These are phyloP conservation scores for Amesomyces nigricolor DNA, from an alignment of 2,329 filamentous ascomycete species.

Conservation along the genomic window DNA sequence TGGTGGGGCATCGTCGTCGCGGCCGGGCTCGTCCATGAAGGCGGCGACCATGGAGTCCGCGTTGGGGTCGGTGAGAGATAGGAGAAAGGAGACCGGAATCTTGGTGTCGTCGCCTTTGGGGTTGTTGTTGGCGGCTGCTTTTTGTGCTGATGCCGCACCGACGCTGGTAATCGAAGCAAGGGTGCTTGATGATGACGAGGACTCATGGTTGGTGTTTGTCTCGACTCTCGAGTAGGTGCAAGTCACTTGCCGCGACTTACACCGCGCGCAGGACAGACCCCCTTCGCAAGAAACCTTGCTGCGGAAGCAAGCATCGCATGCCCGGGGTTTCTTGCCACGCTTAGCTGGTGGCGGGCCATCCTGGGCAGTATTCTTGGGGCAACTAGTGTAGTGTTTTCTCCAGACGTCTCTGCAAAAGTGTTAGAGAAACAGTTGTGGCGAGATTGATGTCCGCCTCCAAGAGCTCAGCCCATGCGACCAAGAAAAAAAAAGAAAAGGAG, in stretches of 20 bases:
- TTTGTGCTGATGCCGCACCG: not conserved
- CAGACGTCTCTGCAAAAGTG: slow-evolving; percentile 19
- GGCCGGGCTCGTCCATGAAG: slow-evolving; percentile 12
- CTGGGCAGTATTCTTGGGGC: slow-evolving; percentile 18
- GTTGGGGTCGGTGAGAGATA: slow-evolving; percentile 26
- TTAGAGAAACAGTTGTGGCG: not conserved
- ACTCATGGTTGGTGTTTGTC: not conserved
- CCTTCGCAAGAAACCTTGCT: slow-evolving; percentile 30
- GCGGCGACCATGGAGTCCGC: slow-evolving; percentile 25
- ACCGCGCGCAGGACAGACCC: slow-evolving; percentile 25
- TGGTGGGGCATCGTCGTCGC: not conserved
- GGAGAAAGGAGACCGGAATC: slow-evolving; percentile 26
- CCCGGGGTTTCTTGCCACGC: slow-evolving; percentile 28
- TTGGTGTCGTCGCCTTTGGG: slow-evolving; percentile 18
- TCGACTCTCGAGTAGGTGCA: slow-evolving; percentile 23
- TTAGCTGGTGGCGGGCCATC: slow-evolving; percentile 21
- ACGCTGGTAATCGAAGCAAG: not conserved
- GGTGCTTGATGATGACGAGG: not conserved
- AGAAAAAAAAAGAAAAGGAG: not conserved
- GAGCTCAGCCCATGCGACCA: no score
- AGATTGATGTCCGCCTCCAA: no score
- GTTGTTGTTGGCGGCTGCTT: not conserved
- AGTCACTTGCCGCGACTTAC: slow-evolving; percentile 19
- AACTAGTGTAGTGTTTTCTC: slow-evolving; percentile 27
- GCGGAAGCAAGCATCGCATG: slow-evolving; percentile 29